Conservation (phyloP, 2,329 filamentous ascomycete species). For the Clonostachys sp. region DNA sequence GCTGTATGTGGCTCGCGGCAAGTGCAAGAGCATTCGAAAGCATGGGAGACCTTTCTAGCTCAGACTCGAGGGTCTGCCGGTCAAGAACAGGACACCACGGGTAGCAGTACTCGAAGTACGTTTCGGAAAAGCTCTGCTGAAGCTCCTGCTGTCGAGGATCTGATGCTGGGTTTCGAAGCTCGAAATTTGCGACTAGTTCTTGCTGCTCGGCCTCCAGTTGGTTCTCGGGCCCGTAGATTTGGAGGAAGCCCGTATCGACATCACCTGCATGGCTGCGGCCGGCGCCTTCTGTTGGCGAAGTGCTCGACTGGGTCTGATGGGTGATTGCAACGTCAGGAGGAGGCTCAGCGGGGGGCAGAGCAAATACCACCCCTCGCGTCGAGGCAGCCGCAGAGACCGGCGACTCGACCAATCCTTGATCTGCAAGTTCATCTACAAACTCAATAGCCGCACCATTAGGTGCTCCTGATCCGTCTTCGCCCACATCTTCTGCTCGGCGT, state of each 20-base stretch:
- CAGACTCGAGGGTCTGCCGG: constrained; percentile 16
- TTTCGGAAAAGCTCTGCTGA: constrained; percentile 32
- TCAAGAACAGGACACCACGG: constrained; percentile 35
- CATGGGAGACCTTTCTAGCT: constrained; percentile 23
- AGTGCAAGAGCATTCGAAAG: constrained; percentile 30
- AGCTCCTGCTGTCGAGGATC: constrained; percentile 5
- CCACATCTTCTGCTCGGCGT: no score
- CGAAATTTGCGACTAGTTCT: no score
- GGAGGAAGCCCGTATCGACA: constrained; percentile 25
- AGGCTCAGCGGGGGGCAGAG: no score
- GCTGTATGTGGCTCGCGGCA: constrained; percentile 32
- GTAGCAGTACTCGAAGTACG: constrained; percentile 35
- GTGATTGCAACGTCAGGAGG: neutral
- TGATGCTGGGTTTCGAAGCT: no score
- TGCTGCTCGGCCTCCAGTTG: no score
- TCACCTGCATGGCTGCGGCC: constrained; percentile 19
- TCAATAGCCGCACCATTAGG: no score
- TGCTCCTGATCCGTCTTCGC: no score
- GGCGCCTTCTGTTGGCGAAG: constrained; percentile 6
- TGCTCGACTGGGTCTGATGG: neutral
- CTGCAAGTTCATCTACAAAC: no score
- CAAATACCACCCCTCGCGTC: no score
- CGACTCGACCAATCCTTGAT: no score
- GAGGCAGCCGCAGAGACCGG: no score
- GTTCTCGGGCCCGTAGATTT: constrained; percentile 25